Evolutionary conservation across 257 asterid genomes (phyloP), one percentile per base, ranked within the genome.

Genomic region (Buddleja alternifolia): DNA sequence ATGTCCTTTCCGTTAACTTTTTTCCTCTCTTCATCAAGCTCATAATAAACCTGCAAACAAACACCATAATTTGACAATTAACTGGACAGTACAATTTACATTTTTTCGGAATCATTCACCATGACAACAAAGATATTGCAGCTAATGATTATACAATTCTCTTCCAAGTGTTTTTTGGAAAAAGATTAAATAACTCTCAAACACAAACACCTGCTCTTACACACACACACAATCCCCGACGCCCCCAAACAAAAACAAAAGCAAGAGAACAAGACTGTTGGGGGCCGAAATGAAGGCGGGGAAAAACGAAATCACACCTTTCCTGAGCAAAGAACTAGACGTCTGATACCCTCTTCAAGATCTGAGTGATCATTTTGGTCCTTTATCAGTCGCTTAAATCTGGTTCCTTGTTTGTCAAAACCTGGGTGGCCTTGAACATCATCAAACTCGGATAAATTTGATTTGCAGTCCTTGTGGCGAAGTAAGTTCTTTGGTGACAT

Each of bases 401-500:
- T 82, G 79, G 98, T 93, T 48, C 98, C 98, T 82, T 90, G 98
- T 74, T 93, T 93, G 83, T 90, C 97, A 68, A 88, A 93, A 63
- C 98, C 97, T 36, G 95, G 95, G 74, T 93, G 98, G 12, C 98
- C 97, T 74, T 84, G 83, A 58, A 88, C 96, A 71, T 93, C 96
- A 66, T 93, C 98, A 71, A 93, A 93, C 92, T 93, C 97, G 0
- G 96, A 86, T 45, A 90, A 79, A 63, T 90, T 88, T 54, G 97
- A 93, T 76, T 85, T 90, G 86, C 98, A 93, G 63, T 90, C 98
- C 83, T 88, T 90, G 81, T 85, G 90, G 39, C 96, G 96, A 47
- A 93, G 98, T 34, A 93, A 82, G 73, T 93, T 90, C 95, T 93
- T 93, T 6, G 97, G 98, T 39, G 97, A 65, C 95, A 90, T 93